These are phyloP conservation scores for Oryza punctata DNA, from an alignment of 176 grass and related monocot species.

Conservation along the genomic window DNA sequence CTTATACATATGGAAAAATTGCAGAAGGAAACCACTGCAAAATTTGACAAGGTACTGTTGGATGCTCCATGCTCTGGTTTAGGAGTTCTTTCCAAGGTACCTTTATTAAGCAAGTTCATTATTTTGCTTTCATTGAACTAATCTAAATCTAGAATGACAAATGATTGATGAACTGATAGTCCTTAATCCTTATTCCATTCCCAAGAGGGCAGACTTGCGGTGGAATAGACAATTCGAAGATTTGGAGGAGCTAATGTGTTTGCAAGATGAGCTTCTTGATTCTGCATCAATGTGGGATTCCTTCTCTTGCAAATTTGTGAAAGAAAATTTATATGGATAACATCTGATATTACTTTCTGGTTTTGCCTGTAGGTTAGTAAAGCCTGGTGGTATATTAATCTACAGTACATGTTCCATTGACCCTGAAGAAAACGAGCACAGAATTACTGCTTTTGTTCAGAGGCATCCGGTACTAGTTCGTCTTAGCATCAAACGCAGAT, in stretches of 20 bases:
- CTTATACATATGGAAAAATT: conserved; percentile 45
- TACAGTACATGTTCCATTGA: conserved; percentile 98
- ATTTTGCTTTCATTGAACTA: conserved; percentile 24
- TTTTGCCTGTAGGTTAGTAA: conserved; percentile 71
- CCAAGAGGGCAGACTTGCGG: conserved; percentile 88
- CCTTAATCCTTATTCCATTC: conserved; percentile 24
- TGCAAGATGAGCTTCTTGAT: conserved; percentile 91
- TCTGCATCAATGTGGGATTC: conserved; percentile 67
- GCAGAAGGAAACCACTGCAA: conserved; percentile 50
- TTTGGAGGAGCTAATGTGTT: conserved; percentile 70
- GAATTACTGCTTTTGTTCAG: conserved; percentile 75
- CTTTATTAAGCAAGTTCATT: conserved; percentile 8
- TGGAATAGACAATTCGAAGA: conserved; percentile 94
- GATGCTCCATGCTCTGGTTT: conserved; percentile 92
- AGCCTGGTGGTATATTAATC: conserved; percentile 80
- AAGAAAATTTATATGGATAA: conserved; percentile 18
- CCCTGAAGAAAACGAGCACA: conserved; percentile 77
- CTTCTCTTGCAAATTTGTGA: neutral
- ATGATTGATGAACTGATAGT: neutral
- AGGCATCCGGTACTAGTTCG: conserved; percentile 67
- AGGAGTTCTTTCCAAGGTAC: conserved; percentile 94
- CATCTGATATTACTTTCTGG: conserved; percentile 36
- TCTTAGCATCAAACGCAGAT: conserved; percentile 25
- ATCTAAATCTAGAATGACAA: conserved; percentile 19
- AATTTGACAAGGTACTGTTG: conserved; percentile 85